Evolutionary conservation across 345 rosid genomes (phyloP).

Genomic region (Brassica cretica): DNA sequence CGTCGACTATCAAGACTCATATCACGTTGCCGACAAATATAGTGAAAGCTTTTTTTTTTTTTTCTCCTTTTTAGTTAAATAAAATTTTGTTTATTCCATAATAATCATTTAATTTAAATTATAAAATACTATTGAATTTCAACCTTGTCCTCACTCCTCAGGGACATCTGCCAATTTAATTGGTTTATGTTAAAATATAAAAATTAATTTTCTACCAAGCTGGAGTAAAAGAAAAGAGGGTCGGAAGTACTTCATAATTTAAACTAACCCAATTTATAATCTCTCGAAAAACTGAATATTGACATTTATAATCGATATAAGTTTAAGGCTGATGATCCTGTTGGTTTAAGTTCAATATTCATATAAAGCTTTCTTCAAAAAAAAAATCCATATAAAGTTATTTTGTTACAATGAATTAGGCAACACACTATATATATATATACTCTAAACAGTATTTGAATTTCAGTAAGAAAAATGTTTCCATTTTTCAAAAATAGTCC

Average conservation of each 20-base stretch:
- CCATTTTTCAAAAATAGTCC: not conserved
- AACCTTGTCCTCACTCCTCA: conserved; percentile 24
- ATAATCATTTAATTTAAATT: not conserved
- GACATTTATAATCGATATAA: not conserved
- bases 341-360: not conserved
- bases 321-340: not conserved
- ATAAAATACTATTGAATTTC: not conserved
- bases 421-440: not conserved
- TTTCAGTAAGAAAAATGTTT: not conserved
- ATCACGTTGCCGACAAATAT: conserved; percentile 36
- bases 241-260: conserved; percentile 3
- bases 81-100: not conserved
- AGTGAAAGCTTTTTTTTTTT: conserved; percentile 8
- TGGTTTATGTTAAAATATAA: not conserved
- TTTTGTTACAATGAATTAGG: not conserved
- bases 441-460: not conserved
- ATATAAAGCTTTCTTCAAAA: too few species aligned
- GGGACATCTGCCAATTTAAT: conserved; percentile 9
- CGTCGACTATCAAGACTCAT: conserved; percentile 24
- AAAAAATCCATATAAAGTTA: too few species aligned
- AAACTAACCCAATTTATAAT: not conserved
- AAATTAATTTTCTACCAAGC: not conserved
- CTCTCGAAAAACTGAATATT: not conserved
- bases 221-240: conserved; percentile 6
- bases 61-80: not conserved